A percentile compares a stretch with the other conserved stretches of the same genome.
Conservation (phyloP, 164 flowering plant genomes). For the Vitis labrusca region DNA sequence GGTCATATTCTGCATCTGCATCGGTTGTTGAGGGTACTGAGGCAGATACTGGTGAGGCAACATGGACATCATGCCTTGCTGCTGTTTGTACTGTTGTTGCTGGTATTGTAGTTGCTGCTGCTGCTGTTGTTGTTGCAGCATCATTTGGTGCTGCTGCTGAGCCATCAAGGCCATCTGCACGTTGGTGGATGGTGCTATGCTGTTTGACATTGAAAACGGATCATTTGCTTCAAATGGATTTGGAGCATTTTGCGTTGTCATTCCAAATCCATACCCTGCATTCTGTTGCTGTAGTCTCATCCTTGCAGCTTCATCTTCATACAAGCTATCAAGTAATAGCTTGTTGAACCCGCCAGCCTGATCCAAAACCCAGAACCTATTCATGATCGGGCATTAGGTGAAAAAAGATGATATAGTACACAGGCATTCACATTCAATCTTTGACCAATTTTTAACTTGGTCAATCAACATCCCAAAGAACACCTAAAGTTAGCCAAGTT, state of each 20-base stretch:
- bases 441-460: too few species aligned
- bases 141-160: conserved; percentile 41
- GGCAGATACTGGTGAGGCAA: conserved; percentile 38
- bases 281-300: conserved; percentile 58
- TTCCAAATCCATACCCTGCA: conserved; percentile 58
- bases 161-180: conserved; percentile 81
- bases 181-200: conserved; percentile 65
- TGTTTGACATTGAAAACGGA: conserved; percentile 72
- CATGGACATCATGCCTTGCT: conserved; percentile 24
- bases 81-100: conserved; percentile 17
- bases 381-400: not conserved
- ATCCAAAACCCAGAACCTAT: not conserved
- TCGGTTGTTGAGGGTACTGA: conserved; percentile 43
- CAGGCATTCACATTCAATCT: too few species aligned
- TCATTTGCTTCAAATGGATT: conserved; percentile 51
- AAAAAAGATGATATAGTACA: not conserved
- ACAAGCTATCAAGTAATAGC: conserved; percentile 87
- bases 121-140: conserved; percentile 22
- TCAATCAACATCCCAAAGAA: too few species aligned
- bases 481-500: not conserved
- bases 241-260: conserved; percentile 22
- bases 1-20: conserved; percentile 28
- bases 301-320: conserved; percentile 72
- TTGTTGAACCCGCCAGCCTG: conserved; percentile 93
- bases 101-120: conserved; percentile 41